These are phyloP conservation scores for Huiozyma naganishii DNA, from an alignment of 805 yeast genomes.

Conservation along the genomic window DNA sequence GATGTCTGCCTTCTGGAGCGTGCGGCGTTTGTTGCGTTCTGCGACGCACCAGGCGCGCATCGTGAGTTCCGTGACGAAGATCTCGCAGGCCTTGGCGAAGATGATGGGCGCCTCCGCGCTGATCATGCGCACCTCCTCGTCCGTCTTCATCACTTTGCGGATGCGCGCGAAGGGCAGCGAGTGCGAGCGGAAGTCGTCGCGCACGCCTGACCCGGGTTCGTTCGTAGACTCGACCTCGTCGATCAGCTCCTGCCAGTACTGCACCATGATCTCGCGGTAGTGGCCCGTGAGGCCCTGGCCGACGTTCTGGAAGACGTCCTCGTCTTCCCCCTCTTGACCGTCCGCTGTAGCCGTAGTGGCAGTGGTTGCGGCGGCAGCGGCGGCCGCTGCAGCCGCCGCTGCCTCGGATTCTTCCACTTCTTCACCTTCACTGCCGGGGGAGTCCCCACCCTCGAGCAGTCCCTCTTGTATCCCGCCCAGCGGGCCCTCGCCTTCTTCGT, in stretches of 20 bases:
- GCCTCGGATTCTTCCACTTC: neutral
- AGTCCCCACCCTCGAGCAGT: neutral
- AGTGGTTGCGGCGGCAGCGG: neutral
- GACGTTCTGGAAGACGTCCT: constrained; percentile 69
- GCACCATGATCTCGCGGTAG: constrained; percentile 81
- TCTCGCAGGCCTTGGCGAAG: constrained; percentile 96
- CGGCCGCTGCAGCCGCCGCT: neutral
- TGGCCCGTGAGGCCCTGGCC: constrained; percentile 84
- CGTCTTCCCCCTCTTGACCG: constrained; percentile 27
- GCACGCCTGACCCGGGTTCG: constrained; percentile 33
- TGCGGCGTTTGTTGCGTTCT: constrained; percentile 89
- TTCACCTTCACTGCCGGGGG: neutral
- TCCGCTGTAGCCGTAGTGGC: constrained; percentile 1
- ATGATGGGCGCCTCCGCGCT: constrained; percentile 96
- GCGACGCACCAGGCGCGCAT: constrained; percentile 99
- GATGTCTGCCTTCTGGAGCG: constrained; percentile 87
- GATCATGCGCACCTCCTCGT: constrained; percentile 94
- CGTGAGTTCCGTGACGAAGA: constrained; percentile 90
- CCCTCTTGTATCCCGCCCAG: no score
- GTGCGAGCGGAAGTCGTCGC: constrained; percentile 83
- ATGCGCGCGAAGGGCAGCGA: constrained; percentile 93
- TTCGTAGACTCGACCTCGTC: constrained; percentile 47
- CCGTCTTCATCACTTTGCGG: constrained; percentile 96
- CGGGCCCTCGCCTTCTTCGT: no score
- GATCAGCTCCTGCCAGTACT: constrained; percentile 95